Evolutionary conservation across 306 rosid species (phyloP).

Genomic region (Cicer arietinum): DNA sequence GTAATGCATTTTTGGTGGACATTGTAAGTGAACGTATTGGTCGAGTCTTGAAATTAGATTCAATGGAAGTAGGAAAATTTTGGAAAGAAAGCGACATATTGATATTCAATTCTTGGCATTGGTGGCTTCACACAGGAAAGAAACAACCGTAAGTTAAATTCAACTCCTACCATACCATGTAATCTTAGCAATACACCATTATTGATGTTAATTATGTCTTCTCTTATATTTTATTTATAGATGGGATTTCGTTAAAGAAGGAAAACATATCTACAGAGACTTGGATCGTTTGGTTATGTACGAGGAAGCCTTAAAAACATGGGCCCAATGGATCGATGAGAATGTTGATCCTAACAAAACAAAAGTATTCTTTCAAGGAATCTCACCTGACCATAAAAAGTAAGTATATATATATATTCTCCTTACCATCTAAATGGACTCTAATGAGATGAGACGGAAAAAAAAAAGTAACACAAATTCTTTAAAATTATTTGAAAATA

Average conservation of each 20-base stretch:
- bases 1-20: constrained; percentile 59
- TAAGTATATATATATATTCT: constrained; percentile 17
- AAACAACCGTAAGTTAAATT: constrained; percentile 49
- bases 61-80: constrained; percentile 34
- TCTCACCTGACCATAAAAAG: constrained; percentile 78
- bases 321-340: constrained; percentile 77
- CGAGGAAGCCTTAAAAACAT: constrained; percentile 66
- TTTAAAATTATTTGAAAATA: too few relatives aligned
- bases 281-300: constrained; percentile 77
- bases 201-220: background rate
- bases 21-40: constrained; percentile 37
- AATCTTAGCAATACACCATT: background rate
- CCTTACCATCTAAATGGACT: background rate
- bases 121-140: constrained; percentile 61
- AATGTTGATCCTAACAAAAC: constrained; percentile 57
- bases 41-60: constrained; percentile 49
- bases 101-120: constrained; percentile 66
- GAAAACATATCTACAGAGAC: constrained; percentile 49
- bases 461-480: too few relatives aligned
- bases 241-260: constrained; percentile 73
- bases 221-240: constrained; percentile 39
- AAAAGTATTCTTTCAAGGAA: constrained; percentile 74
- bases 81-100: constrained; percentile 54
- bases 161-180: background rate
- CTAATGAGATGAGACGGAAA: too few relatives aligned